A percentile compares a stretch with the other conserved stretches of the same genome.
Conservation (phyloP, 129 eudicot genomes). For the Apium graveolens region DNA sequence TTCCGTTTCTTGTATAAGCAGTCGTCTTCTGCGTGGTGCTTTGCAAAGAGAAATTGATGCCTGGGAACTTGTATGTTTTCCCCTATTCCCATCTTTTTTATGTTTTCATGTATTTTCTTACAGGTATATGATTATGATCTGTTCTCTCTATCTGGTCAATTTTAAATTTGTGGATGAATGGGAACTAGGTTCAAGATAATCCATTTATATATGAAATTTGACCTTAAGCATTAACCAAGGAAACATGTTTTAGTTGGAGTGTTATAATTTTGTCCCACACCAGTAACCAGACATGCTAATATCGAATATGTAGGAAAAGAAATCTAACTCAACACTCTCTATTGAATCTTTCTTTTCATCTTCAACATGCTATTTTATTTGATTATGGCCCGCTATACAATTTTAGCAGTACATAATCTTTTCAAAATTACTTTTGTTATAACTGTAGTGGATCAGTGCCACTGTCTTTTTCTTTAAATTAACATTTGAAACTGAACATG, state of each 20-base stretch:
- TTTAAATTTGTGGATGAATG: not conserved
- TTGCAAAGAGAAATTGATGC: conserved; percentile 44
- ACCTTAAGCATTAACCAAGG: not conserved
- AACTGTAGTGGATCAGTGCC: not conserved
- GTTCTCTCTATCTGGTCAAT: not conserved
- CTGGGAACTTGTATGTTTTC: conserved; percentile 71
- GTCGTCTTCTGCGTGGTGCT: conserved; percentile 45
- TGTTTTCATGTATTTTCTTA: not conserved
- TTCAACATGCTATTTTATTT: too few species aligned
- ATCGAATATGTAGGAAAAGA: not conserved
- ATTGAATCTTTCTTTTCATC: not conserved
- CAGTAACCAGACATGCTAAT: not conserved
- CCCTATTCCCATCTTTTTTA: not conserved
- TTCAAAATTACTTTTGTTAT: too few species aligned
- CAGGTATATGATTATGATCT: not conserved
- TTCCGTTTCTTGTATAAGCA: conserved; percentile 19
- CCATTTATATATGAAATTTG: not conserved
- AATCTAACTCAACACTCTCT: not conserved
- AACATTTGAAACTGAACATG: not conserved
- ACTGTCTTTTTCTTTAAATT: not conserved
- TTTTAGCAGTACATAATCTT: not conserved
- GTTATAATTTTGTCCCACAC: not conserved
- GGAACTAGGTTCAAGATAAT: not conserved
- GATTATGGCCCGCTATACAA: not conserved
- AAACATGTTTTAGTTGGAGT: not conserved